These are phyloP conservation scores for Leccinum longicurvipes DNA, from an alignment of 768 basidiomycete species.

Conservation along the genomic window DNA sequence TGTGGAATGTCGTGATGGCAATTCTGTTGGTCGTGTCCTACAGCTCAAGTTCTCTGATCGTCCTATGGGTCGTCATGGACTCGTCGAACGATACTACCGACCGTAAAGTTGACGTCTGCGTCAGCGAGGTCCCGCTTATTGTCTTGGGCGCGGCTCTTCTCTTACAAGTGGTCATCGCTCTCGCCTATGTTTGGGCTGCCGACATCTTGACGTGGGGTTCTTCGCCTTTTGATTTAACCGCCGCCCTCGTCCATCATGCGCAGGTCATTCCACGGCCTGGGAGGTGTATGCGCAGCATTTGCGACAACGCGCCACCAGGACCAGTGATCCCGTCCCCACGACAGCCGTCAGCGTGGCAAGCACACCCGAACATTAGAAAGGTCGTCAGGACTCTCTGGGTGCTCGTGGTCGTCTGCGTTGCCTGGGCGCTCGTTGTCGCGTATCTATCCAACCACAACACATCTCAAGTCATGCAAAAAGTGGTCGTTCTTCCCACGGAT, in stretches of 20 bases:
- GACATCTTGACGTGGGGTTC: constrained; percentile 33
- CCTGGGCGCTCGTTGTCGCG: constrained; percentile 20
- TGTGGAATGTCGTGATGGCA: constrained; percentile 23
- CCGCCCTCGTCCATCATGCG: constrained; percentile 30
- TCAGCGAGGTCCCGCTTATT: constrained; percentile 27
- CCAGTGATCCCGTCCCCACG: constrained; percentile 11
- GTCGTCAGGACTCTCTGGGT: constrained; percentile 23
- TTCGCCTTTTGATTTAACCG: constrained; percentile 30
- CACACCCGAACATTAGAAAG: constrained; percentile 21
- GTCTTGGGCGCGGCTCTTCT: constrained; percentile 25
- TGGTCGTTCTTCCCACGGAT: constrained; percentile 28
- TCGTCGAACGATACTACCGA: constrained; percentile 9
- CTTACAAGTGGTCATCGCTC: constrained; percentile 25
- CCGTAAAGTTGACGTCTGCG: constrained; percentile 11
- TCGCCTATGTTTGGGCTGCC: constrained; percentile 18
- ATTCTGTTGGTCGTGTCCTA: constrained; percentile 31
- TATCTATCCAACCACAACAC: constrained; percentile 8
- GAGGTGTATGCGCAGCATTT: constrained; percentile 26
- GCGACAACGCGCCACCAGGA: neutral
- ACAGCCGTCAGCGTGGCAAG: constrained; percentile 29
- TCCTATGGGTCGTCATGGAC: constrained; percentile 13
- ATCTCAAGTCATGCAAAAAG: neutral
- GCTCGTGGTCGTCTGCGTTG: constrained; percentile 17
- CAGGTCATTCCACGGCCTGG: constrained; percentile 17
- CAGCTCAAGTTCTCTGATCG: constrained; percentile 26